Evolutionary conservation across 2,329 filamentous ascomycete genomes (phyloP), one percentile per base, ranked within the genome.

Genomic region (Pseudonectria foliicola): DNA sequence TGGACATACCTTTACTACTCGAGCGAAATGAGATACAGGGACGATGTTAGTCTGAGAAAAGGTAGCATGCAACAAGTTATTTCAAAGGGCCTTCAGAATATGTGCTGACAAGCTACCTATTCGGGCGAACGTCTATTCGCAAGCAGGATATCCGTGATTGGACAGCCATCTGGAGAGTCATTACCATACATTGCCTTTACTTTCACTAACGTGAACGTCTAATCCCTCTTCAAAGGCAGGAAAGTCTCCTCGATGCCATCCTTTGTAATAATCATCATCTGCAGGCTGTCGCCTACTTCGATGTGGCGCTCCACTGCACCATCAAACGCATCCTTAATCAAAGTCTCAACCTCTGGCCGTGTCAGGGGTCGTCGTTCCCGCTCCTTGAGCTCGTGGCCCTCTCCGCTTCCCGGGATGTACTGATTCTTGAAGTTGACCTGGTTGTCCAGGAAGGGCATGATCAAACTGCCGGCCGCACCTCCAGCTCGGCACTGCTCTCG

Each of bases 381-480:
- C 63, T 83, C 76, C 67, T 84, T 67, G 52, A 95, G 68, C 35
- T 80, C 82, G 63, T 95, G 85, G 28, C 90, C 90, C 41, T 77
- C 75, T 38, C 87, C 88, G 52, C 85, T 90, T 30, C 82, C 85
- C 10, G 90, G 88, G 37, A 92, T 73, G 60, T 95, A 94, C 70
- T 95, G 90, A 63, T 98, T 98, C 77, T 95, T 98, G 73, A 90
- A 90, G 70, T 96, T 96, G 70, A 98, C 92, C 67, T 98, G 93
- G 63, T 98, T 98, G 64, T 98, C 92, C 56, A 98, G 68, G 73
- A 98, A 98, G 2, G 92, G 92, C 85, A 95, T 98, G 66, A 98
- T 98, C 63, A 98, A 68, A 55, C 85, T 92, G 35, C 87, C 83
- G 13, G 89, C 89, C 11, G 92, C 89, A 53, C 92, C 92, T 27